Conservation (phyloP, 441 rosid species). For the Capsella rubella region DNA sequence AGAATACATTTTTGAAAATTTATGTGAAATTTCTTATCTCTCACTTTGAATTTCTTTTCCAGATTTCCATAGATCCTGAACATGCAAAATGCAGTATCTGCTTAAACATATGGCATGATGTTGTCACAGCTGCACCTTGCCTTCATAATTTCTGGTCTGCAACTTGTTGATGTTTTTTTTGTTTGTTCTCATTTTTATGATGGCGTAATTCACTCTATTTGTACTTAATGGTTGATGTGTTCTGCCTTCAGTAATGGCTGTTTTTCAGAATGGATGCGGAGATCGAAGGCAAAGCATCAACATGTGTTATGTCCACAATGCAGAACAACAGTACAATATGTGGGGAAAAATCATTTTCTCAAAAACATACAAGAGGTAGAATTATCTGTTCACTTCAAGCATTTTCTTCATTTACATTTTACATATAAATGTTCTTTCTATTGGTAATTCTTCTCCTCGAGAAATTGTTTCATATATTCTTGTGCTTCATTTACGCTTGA, state of each 20-base stretch:
- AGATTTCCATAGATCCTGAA: slow-evolving; percentile 78
- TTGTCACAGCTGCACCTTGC: slow-evolving; percentile 93
- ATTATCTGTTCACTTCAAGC: slow-evolving; percentile 22
- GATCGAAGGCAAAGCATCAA: slow-evolving; percentile 72
- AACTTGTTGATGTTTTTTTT: slow-evolving; percentile 4
- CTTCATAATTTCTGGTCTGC: slow-evolving; percentile 92
- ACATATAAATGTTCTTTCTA: slow-evolving; percentile 1
- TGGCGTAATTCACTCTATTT: slow-evolving; percentile 11
- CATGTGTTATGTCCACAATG: slow-evolving; percentile 93
- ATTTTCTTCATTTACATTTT: slow-evolving; percentile 5
- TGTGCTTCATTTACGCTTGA: slow-evolving; percentile 26
- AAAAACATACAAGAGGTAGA: slow-evolving; percentile 81
- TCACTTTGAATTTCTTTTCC: slow-evolving; percentile 37
- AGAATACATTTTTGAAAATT: slow-evolving; percentile 2
- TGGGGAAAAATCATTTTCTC: slow-evolving; percentile 88
- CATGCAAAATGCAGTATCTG: slow-evolving; percentile 93
- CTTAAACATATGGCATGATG: slow-evolving; percentile 93
- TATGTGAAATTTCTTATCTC: slow-evolving; percentile 18
- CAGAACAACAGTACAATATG: slow-evolving; percentile 84
- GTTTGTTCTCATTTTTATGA: neutral
- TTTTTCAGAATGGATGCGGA: slow-evolving; percentile 95
- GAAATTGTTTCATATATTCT: no score
- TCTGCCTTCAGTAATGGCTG: slow-evolving; percentile 82
- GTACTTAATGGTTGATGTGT: slow-evolving; percentile 37
- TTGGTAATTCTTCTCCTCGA: neutral